These are phyloP conservation scores for Auriscalpium vulgare DNA, from an alignment of 768 basidiomycete species.

Conservation along the genomic window DNA sequence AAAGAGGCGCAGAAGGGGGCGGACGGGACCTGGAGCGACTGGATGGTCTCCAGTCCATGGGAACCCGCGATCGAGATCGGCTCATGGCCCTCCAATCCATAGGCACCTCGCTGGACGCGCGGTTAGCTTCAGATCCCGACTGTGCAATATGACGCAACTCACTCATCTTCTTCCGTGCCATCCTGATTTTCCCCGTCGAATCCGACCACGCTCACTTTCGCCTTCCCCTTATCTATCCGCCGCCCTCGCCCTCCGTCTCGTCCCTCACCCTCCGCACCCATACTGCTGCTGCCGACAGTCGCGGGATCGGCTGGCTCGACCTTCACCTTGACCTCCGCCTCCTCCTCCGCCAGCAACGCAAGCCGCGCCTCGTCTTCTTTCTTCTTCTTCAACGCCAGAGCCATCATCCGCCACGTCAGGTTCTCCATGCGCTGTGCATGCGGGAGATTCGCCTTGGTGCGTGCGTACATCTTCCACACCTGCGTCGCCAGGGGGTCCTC, in stretches of 20 bases:
- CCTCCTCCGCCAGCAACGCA: slow-evolving; percentile 4
- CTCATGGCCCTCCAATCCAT: slow-evolving; percentile 96
- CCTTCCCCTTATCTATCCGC: slow-evolving; percentile 74
- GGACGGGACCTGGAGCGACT: slow-evolving; percentile 75
- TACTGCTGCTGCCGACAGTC: slow-evolving; percentile 8
- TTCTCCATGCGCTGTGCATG: slow-evolving; percentile 97
- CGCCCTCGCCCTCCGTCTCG: slow-evolving; percentile 54
- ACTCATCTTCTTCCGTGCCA: slow-evolving; percentile 67
- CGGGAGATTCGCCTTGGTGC: slow-evolving; percentile 81
- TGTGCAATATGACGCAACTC: slow-evolving; percentile 29
- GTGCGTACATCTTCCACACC: slow-evolving; percentile 95
- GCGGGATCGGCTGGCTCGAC: slow-evolving; percentile 18
- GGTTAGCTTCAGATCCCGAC: slow-evolving; percentile 17
- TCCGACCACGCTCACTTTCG: slow-evolving; percentile 68
- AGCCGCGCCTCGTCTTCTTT: slow-evolving; percentile 57
- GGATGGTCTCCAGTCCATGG: slow-evolving; percentile 86
- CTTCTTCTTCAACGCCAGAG: slow-evolving; percentile 85
- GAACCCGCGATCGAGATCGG: slow-evolving; percentile 81
- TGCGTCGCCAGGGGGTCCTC: slow-evolving; percentile 92
- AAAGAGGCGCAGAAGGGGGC: slow-evolving; percentile 36
- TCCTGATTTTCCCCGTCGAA: slow-evolving; percentile 76
- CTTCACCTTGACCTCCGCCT: slow-evolving; percentile 14
- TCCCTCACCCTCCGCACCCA: slow-evolving; percentile 12
- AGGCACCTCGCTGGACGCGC: slow-evolving; percentile 39
- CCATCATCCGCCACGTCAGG: slow-evolving; percentile 98